These are phyloP conservation scores for Galerina marginata DNA, from an alignment of 768 basidiomycete species.

Conservation along the genomic window DNA sequence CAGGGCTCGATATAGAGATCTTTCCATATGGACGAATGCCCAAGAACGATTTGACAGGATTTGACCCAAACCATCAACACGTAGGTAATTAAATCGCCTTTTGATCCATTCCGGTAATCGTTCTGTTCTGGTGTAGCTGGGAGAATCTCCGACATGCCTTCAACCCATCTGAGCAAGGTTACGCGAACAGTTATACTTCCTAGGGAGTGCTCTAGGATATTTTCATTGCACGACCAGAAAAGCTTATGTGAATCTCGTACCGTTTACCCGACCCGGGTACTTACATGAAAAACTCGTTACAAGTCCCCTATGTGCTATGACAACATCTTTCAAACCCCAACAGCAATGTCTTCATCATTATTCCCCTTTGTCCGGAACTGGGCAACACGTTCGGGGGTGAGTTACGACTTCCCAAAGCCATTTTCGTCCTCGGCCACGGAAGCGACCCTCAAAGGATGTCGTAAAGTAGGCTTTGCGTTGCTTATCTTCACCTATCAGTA, in stretches of 20 bases:
- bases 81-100: background rate
- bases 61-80: background rate
- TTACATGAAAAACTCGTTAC: conserved; percentile 13
- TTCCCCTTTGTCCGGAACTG: background rate
- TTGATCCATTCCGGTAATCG: background rate
- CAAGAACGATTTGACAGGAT: background rate
- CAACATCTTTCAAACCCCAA: conserved; percentile 3
- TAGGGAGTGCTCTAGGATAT: conserved; percentile 1
- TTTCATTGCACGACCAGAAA: background rate
- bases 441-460: conserved; percentile 6
- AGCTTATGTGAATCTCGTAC: background rate
- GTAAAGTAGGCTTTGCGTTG: background rate
- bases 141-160: background rate
- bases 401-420: background rate
- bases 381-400: conserved; percentile 19
- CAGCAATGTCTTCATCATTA: background rate
- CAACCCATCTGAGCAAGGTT: too few relatives aligned
- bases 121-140: background rate
- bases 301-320: conserved; percentile 10
- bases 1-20: conserved; percentile 5
- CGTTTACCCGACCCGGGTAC: conserved; percentile 9
- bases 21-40: conserved; percentile 4
- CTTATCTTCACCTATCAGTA: conserved; percentile 9
- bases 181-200: background rate
- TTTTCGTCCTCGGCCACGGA: background rate